phyloP scores from a whole-genome alignment of 106 monocot species.

The Allium sativum region DNA sequence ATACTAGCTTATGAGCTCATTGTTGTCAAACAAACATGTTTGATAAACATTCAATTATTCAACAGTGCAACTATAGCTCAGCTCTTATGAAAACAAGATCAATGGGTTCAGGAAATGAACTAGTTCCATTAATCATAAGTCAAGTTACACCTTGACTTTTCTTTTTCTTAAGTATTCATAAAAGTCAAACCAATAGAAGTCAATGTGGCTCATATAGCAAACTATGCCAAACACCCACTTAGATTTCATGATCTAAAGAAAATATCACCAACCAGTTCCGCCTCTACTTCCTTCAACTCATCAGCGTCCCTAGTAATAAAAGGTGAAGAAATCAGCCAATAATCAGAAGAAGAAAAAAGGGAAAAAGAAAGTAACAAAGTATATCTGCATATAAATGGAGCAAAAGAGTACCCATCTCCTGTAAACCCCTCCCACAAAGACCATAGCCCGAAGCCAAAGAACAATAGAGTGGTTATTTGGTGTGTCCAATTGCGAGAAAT shows the following conservation, averaged over 20 bases:
- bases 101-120: too few relatives aligned
- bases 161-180: too few relatives aligned
- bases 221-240: too few relatives aligned
- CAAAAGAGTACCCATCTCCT: conserved; percentile 46
- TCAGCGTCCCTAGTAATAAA: conserved; percentile 50
- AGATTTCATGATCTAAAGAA: background rate
- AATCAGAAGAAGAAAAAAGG: too few relatives aligned
- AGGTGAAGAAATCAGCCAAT: background rate
- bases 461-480: conserved; percentile 72
- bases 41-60: too few relatives aligned
- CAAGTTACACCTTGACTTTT: too few relatives aligned
- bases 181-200: too few relatives aligned
- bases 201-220: too few relatives aligned
- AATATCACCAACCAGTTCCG: conserved; percentile 61
- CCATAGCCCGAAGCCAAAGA: conserved; percentile 91
- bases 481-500: conserved; percentile 92
- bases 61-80: too few relatives aligned
- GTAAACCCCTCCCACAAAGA: conserved; percentile 89
- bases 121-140: too few relatives aligned
- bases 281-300: conserved; percentile 92
- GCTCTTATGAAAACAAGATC: too few relatives aligned
- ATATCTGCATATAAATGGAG: background rate
- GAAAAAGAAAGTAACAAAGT: background rate
- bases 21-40: background rate
- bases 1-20: background rate